phyloP scores from a whole-genome alignment of 1,284 basidiomycete species.

The Bjerkandera adusta region DNA sequence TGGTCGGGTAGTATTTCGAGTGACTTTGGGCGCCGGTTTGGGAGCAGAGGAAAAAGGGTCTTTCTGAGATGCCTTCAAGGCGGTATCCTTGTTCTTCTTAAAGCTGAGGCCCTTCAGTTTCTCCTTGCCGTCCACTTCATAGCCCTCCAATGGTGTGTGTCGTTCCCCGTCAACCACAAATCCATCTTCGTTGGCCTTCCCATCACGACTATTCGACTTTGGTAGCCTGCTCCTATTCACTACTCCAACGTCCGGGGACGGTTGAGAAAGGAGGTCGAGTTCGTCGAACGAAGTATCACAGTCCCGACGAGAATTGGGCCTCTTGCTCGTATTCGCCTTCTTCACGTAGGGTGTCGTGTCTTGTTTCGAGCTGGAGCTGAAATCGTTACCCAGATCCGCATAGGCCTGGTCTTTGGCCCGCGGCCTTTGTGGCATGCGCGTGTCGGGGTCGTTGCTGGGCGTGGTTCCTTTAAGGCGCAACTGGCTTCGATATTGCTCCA shows the following conservation, averaged over 20 bases:
- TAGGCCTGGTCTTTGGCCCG: conserved; percentile 11
- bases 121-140: conserved; percentile 12
- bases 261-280: conserved; percentile 5
- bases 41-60: background rate
- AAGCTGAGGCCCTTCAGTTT: conserved; percentile 10
- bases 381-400: conserved; percentile 24
- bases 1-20: background rate
- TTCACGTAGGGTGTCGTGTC: background rate
- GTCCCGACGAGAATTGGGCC: background rate
- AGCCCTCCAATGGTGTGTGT: conserved; percentile 19
- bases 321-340: background rate
- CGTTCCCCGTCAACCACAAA: conserved; percentile 22
- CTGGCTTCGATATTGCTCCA: too few species aligned
- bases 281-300: conserved; percentile 12
- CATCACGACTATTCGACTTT: background rate
- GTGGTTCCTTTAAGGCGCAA: background rate
- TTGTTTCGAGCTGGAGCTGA: conserved; percentile 8
- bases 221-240: background rate
- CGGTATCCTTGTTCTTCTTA: conserved; percentile 19
- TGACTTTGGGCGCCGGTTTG: background rate
- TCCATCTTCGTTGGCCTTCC: conserved; percentile 5
- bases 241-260: background rate
- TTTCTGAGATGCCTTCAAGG: background rate
- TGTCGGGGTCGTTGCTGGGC: conserved; percentile 3
- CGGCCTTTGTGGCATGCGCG: conserved; percentile 6